Evolutionary conservation across 192 early-diverging fungal species (phyloP).

Genomic region (Haplosporangium gracile): DNA sequence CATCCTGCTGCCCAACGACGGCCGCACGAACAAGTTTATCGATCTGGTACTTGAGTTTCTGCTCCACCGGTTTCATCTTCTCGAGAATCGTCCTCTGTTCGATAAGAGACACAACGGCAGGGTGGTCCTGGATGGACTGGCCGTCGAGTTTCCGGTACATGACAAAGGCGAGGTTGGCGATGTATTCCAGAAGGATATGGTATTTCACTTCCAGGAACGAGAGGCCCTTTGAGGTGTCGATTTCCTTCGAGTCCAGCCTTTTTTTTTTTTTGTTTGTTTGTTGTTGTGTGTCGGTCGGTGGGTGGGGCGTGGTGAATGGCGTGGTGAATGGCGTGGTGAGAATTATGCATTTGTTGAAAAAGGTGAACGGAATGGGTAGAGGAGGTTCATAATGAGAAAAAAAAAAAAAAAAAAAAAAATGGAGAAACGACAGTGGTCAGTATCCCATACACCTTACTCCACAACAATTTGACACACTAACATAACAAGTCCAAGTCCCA

Average conservation of each 20-base stretch:
- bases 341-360: neutral
- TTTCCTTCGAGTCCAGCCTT: conserved; percentile 64
- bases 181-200: conserved; percentile 88
- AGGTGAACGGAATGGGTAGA: too few species aligned
- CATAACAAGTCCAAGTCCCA: neutral
- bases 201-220: conserved; percentile 93
- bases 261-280: neutral
- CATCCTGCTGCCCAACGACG: conserved; percentile 60
- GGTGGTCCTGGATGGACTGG: conserved; percentile 69
- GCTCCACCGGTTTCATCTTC: conserved; percentile 94
- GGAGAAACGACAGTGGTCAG: too few species aligned
- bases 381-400: too few species aligned
- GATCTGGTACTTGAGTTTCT: conserved; percentile 96
- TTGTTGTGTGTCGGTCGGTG: neutral
- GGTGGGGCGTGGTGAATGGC: neutral
- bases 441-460: neutral
- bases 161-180: conserved; percentile 82
- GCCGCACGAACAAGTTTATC: conserved; percentile 90
- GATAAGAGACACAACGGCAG: conserved; percentile 75
- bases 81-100: conserved; percentile 91
- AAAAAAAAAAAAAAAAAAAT: neutral
- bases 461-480: neutral
- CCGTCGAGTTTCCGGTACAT: conserved; percentile 86
- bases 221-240: conserved; percentile 83
- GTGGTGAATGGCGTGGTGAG: neutral